Conservation (phyloP, 108 stramenopile species). For the Aurantiochytrium sp. region DNA sequence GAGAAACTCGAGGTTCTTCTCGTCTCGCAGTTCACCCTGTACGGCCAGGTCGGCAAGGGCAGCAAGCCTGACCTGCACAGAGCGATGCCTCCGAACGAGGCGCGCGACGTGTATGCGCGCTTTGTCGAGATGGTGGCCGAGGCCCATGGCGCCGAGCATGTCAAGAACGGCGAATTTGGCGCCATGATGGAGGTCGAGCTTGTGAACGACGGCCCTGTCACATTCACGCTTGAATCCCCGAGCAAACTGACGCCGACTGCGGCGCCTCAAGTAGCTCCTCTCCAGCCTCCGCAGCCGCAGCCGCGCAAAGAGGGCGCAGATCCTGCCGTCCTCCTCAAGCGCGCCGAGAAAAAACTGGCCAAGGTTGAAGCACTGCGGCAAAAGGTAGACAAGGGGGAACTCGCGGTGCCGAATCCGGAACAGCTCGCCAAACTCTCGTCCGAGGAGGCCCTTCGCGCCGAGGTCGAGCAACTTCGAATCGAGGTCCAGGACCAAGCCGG, state of each 20-base stretch:
- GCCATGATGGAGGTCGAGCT: conserved; percentile 39
- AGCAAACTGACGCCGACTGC: background rate
- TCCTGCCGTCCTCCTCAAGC: background rate
- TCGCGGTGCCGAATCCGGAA: background rate
- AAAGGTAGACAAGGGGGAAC: background rate
- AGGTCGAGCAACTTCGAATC: background rate
- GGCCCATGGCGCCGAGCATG: background rate
- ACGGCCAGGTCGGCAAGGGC: conserved; percentile 9
- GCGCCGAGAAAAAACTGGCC: background rate
- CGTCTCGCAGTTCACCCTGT: conserved; percentile 20
- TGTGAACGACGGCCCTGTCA: conserved; percentile 40
- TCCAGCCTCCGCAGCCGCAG: background rate
- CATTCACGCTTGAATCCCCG: conserved; percentile 28
- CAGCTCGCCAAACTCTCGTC: background rate
- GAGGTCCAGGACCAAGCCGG: background rate
- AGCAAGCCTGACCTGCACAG: conserved; percentile 18
- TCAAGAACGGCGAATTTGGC: conserved; percentile 29
- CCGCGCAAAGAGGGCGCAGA: background rate
- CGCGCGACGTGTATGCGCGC: background rate
- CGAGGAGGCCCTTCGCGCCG: background rate
- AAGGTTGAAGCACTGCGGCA: background rate
- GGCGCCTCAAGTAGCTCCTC: background rate
- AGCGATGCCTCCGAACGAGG: background rate
- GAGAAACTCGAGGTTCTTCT: conserved; percentile 6
- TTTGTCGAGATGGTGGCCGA: background rate